Evolutionary conservation across 2,329 filamentous ascomycete genomes (phyloP).

Genomic region (Huntiella moniliformis): DNA sequence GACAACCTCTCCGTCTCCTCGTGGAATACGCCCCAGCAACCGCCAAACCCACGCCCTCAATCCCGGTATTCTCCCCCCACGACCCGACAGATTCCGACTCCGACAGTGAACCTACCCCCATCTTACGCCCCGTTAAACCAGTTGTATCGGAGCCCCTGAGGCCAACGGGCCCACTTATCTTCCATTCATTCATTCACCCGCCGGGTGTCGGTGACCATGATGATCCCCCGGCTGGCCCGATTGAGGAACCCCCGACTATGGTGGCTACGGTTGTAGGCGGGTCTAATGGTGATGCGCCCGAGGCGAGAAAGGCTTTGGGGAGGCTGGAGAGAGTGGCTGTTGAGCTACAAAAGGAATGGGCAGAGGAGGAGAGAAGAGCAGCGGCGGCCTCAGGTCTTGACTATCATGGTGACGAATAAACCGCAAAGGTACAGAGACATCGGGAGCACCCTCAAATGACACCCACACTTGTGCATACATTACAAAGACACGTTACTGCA

Average conservation of each 20-base stretch:
- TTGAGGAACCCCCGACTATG: slow-evolving; percentile 28
- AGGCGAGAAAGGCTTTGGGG: slow-evolving; percentile 33
- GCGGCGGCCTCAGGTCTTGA: neutral
- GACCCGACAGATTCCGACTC: neutral
- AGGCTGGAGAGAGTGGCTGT: slow-evolving; percentile 35
- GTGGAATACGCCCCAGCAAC: slow-evolving; percentile 24
- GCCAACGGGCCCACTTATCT: slow-evolving; percentile 4
- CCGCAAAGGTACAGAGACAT: too few species aligned
- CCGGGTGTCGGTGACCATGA: slow-evolving; percentile 6
- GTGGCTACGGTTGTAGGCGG: slow-evolving; percentile 35
- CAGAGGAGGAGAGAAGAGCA: slow-evolving; percentile 17
- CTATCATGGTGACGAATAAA: too few species aligned
- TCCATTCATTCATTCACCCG: slow-evolving; percentile 11
- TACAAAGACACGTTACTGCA: neutral
- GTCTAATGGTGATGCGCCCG: slow-evolving; percentile 25
- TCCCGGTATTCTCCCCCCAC: neutral
- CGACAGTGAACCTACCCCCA: neutral
- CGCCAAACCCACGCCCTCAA: neutral
- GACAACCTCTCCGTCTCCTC: slow-evolving; percentile 36
- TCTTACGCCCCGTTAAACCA: neutral
- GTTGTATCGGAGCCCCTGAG: neutral
- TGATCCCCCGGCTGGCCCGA: slow-evolving; percentile 16
- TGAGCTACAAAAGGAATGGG: slow-evolving; percentile 36
- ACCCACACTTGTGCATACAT: neutral
- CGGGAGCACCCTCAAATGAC: too few species aligned